phyloP scores from a whole-genome alignment of 1,284 basidiomycete genomes.

The Leccinum insolens region DNA sequence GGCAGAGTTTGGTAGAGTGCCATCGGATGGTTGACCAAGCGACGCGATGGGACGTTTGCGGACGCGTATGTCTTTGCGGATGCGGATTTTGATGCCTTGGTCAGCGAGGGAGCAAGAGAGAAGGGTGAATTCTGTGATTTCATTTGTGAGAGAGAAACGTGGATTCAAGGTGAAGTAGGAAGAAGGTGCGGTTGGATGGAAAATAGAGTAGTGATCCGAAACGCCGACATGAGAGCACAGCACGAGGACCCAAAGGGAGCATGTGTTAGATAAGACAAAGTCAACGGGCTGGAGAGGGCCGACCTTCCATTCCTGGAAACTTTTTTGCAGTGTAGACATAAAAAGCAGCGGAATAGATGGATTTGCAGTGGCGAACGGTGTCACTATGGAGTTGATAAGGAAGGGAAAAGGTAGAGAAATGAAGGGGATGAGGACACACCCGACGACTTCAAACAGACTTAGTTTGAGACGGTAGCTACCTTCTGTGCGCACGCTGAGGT shows the following conservation, averaged over 20 bases:
- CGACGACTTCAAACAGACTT: slow-evolving; percentile 91
- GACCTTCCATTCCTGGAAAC: slow-evolving; percentile 92
- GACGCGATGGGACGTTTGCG: slow-evolving; percentile 63
- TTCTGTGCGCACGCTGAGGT: slow-evolving; percentile 87
- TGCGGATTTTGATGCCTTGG: slow-evolving; percentile 92
- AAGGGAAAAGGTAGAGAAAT: slow-evolving; percentile 2
- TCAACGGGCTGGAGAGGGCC: slow-evolving; percentile 24
- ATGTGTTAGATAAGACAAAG: slow-evolving; percentile 27
- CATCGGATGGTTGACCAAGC: slow-evolving; percentile 41
- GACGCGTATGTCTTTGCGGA: slow-evolving; percentile 85
- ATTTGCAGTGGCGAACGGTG: slow-evolving; percentile 86
- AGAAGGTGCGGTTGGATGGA: slow-evolving; percentile 11
- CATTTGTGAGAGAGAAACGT: not conserved
- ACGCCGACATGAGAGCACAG: slow-evolving; percentile 10
- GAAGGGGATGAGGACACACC: slow-evolving; percentile 50
- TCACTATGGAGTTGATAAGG: slow-evolving; percentile 47
- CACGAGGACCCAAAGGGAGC: slow-evolving; percentile 16
- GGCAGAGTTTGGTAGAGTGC: slow-evolving; percentile 27
- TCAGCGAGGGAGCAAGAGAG: slow-evolving; percentile 87
- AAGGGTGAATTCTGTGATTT: slow-evolving; percentile 74
- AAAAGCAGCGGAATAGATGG: slow-evolving; percentile 84
- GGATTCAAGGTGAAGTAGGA: slow-evolving; percentile 5
- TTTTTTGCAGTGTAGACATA: slow-evolving; percentile 94
- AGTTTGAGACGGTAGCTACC: slow-evolving; percentile 87
- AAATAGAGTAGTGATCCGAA: slow-evolving; percentile 28